Conservation (phyloP, 2,329 filamentous ascomycete species). For the Fusarium sororula region DNA sequence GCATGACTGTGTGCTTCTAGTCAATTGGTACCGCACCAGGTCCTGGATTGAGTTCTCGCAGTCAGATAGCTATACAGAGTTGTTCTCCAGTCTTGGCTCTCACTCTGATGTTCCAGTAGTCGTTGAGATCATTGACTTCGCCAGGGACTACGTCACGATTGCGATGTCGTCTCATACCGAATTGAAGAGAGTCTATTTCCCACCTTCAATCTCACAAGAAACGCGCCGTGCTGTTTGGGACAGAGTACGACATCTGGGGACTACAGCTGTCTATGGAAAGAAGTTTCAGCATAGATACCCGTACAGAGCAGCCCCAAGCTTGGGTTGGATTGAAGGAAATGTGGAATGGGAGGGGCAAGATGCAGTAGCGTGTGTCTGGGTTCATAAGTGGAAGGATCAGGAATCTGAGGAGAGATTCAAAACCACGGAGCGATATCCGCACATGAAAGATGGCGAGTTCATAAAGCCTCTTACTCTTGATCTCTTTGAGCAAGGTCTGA, state of each 20-base stretch:
- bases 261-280: neutral
- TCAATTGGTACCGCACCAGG: neutral
- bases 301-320: fast-evolving
- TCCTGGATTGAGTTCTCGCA: neutral
- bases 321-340: neutral
- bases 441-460: neutral
- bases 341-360: neutral
- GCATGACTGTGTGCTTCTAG: neutral
- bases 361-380: neutral
- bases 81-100: neutral
- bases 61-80: neutral
- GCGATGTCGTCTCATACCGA: neutral
- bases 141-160: neutral
- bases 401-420: neutral
- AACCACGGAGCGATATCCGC: neutral
- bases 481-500: neutral
- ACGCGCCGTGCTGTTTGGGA: neutral
- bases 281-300: neutral
- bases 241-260: neutral
- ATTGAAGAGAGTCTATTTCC: neutral
- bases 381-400: neutral
- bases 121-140: fast-evolving
- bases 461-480: neutral
- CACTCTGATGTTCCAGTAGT: neutral
- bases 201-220: neutral